A percentile compares a stretch with the other conserved stretches of the same genome.
Evolutionary conservation across 768 basidiomycete genomes (phyloP).

Genomic region (Scleroderma bovista): DNA sequence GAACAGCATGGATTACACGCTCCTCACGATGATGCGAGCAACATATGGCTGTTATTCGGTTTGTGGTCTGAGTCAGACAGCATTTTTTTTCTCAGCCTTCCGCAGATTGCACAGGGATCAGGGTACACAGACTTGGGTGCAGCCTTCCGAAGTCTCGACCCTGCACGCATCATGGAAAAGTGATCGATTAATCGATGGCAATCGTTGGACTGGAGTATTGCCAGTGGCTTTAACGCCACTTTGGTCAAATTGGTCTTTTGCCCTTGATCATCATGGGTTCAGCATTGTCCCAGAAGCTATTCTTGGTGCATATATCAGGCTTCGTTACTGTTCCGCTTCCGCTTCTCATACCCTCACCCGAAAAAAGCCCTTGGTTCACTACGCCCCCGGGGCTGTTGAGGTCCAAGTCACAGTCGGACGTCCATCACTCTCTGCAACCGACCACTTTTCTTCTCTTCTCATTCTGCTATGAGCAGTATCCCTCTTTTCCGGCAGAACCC

Average conservation of each 20-base stretch:
- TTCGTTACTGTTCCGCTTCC: background rate
- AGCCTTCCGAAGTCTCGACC: background rate
- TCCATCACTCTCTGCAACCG: background rate
- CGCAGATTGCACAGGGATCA: background rate
- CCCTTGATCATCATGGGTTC: background rate
- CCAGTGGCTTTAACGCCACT: background rate
- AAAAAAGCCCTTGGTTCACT: background rate
- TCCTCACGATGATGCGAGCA: background rate
- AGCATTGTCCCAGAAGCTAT: background rate
- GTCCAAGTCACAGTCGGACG: background rate
- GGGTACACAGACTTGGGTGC: background rate
- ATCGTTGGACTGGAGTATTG: background rate
- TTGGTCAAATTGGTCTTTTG: background rate
- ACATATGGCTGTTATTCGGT: background rate
- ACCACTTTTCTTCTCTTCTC: background rate
- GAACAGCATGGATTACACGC: constrained; percentile 1
- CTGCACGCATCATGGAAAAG: background rate
- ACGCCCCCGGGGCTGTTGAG: background rate
- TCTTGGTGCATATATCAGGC: background rate
- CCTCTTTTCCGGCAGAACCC: constrained; percentile 23
- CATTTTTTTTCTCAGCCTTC: background rate
- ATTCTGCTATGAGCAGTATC: constrained; percentile 14
- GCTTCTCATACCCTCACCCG: background rate
- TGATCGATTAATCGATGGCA: background rate
- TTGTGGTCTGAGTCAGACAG: background rate